Evolutionary conservation across 768 basidiomycete genomes (phyloP).

Genomic region (Panaeolus papilionaceus): DNA sequence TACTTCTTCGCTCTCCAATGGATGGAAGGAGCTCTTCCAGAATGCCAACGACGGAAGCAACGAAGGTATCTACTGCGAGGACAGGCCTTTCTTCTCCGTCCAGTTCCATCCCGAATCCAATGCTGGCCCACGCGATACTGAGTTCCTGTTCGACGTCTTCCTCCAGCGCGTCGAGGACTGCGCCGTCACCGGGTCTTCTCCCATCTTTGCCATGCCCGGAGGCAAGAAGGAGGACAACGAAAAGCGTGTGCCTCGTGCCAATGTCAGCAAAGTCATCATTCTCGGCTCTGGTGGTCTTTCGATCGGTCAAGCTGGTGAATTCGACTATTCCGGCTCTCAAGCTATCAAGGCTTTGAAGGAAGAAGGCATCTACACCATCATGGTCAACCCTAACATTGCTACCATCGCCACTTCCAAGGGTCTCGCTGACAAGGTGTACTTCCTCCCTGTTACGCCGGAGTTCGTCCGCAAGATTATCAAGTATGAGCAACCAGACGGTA

Average conservation of each 20-base stretch:
- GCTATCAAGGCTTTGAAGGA: conserved; percentile 99
- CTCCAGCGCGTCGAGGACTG: conserved; percentile 86
- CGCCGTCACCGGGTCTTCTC: conserved; percentile 56
- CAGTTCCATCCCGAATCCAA: conserved; percentile 95
- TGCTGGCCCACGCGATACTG: conserved; percentile 92
- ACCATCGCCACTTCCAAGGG: conserved; percentile 98
- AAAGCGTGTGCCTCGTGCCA: conserved; percentile 67
- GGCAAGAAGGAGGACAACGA: conserved; percentile 88
- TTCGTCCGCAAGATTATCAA: conserved; percentile 98
- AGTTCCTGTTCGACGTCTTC: conserved; percentile 99
- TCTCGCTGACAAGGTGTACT: conserved; percentile 99
- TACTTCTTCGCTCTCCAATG: conserved; percentile 70
- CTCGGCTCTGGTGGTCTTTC: conserved; percentile 97
- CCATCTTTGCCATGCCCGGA: conserved; percentile 74
- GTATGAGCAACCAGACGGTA: conserved; percentile 98
- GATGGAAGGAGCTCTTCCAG: conserved; percentile 94
- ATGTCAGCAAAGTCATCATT: conserved; percentile 93
- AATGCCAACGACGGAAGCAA: conserved; percentile 99
- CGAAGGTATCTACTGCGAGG: conserved; percentile 94
- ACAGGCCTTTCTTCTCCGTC: conserved; percentile 97
- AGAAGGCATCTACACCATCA: conserved; percentile 98
- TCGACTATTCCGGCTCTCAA: conserved; percentile 99
- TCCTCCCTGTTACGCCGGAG: conserved; percentile 97
- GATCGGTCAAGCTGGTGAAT: conserved; percentile 99
- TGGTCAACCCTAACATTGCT: conserved; percentile 99